Evolutionary conservation across 352 stramenopile genomes (phyloP), one percentile per base, ranked within the genome.

Genomic region (Phytophthora chlamydospora): DNA sequence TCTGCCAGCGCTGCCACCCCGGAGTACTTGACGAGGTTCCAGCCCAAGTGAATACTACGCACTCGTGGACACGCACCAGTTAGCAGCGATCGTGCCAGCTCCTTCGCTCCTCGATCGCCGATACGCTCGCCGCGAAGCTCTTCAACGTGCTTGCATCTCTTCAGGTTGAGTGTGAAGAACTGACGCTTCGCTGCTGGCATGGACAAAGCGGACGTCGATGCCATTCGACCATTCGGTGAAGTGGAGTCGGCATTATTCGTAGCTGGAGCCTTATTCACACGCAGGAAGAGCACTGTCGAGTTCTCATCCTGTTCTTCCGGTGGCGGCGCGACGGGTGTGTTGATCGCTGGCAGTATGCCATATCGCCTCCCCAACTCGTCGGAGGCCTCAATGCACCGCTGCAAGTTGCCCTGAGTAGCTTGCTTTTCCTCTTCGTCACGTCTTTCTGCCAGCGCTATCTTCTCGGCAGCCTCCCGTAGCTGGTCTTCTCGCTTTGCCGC

Each of bases 81-180:
- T 4, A 93, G 70, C 36, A 93, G 58, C 12, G 81, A 83, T 8
- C 75, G 71, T 2, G 78, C 83, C 7, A 93, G 51, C 29, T 90
- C 79, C 10, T 81, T 73, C 4, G 75, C 80, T 0, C 79, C 81
- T 21, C 48, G 56, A 50, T 89, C 77, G 0, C 81, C 81, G 16
- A 93, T 89, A 14, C 49, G 43, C 29, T 91, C 79, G 4, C 79
- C 83, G n/a, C 59, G 58, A 43, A 89, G 76, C 35, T 80, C 58
- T 52, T 88, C 80, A 0, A 77, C 80, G 41, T 90, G 81, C 41
- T 89, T 89, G 57, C 88, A 93, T 24, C 83, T 76, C 53, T 90
- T 89, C 27, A 91, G 64, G 41, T 90, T 90, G 27, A 85, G 66
- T 6, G 80, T 88, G 64, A 90, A 89, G 51, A 87, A 88, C 47